These are phyloP conservation scores for Colletotrichum spinosum DNA, from an alignment of 2,329 filamentous ascomycete genomes.

Conservation along the genomic window DNA sequence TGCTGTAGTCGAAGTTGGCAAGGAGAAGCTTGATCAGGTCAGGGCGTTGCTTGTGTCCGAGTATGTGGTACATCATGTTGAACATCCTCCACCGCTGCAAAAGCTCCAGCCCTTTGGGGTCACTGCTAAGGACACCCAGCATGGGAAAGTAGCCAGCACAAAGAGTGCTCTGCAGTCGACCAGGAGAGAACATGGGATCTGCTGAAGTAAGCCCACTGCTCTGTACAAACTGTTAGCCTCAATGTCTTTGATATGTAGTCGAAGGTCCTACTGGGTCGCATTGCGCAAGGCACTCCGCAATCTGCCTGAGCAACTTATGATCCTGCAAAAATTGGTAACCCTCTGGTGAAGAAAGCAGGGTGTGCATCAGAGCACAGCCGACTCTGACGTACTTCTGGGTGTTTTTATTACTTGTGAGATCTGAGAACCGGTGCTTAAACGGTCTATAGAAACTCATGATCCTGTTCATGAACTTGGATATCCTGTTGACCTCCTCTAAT, in stretches of 20 bases:
- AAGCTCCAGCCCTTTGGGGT: slow-evolving; percentile 85
- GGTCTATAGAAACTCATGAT: slow-evolving; percentile 95
- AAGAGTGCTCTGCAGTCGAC: slow-evolving; percentile 86
- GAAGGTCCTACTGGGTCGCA: slow-evolving; percentile 79
- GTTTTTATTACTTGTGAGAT: slow-evolving; percentile 88
- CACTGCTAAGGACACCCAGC: slow-evolving; percentile 86
- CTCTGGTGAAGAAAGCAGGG: slow-evolving; percentile 85
- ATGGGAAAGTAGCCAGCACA: slow-evolving; percentile 95
- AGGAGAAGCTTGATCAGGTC: slow-evolving; percentile 91
- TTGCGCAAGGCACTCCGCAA: slow-evolving; percentile 95
- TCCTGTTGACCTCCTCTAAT: slow-evolving; percentile 92
- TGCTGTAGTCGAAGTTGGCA: slow-evolving; percentile 90
- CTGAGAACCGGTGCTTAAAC: slow-evolving; percentile 96
- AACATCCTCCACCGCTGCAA: slow-evolving; percentile 97
- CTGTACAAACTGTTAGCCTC: slow-evolving; percentile 46
- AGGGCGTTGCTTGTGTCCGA: slow-evolving; percentile 89
- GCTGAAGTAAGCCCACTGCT: slow-evolving; percentile 82
- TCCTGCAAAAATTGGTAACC: slow-evolving; percentile 88
- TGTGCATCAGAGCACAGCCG: slow-evolving; percentile 89
- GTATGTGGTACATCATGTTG: slow-evolving; percentile 99
- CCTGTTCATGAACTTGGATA: slow-evolving; percentile 95
- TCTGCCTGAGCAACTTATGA: slow-evolving; percentile 92
- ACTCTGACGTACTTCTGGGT: slow-evolving; percentile 94
- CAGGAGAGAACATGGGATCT: slow-evolving; percentile 88
- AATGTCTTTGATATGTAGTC: neutral